Base-by-base conservation (phyloP, 352 stramenopile species). In the Phytophthora podocarpi region DNA sequence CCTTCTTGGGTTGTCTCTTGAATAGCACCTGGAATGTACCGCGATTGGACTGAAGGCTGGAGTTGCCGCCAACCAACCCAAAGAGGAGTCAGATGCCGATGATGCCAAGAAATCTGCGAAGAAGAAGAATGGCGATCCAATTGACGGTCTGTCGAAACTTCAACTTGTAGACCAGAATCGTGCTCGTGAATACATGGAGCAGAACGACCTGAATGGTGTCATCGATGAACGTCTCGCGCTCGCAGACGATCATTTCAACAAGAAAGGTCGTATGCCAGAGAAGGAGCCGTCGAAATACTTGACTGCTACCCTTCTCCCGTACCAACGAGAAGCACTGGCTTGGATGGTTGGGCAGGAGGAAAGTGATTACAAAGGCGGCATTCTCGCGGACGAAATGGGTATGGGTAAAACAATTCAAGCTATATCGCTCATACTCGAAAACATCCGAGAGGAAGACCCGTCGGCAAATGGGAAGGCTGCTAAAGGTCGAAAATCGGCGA, bases 331-430 rank as follows among this genome's bases (percentile, higher is more conserved):
- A 81, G 97, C 97, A 1, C 80, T 99, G 11, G 95, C 82, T 36
- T 99, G 98, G 98, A 94, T 94, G 87, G 85, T 78, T 16, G 70
- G 59, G 2, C 97, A 99, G 78, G 97, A 99, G 70, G 52, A 89
- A 26, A 85, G 84, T 36, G 68, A 72, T 4, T 91, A 98, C 53
- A 79, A 86, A 45, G 97, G 97, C 23, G 97, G 97, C 2, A 98
- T 99, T 41, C 65, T 99, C 5, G 97, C 97, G 0, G 98, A 99
- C 58, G 97, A 99, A 78, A 99, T 99, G 97, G 96, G 93, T 13
- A 97, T 97, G 90, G 91, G 97, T 9, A 99, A 99, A 67, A 99
- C 96, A 0, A 85, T 99, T 37, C 97, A 99, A 80, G 96, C 97
- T 3, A 99, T 99, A 48, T 88, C 91, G 5, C 78, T 97, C 8